Evolutionary conservation across 2,329 filamentous ascomycete species (phyloP).

Genomic region (Xylogone sp.): DNA sequence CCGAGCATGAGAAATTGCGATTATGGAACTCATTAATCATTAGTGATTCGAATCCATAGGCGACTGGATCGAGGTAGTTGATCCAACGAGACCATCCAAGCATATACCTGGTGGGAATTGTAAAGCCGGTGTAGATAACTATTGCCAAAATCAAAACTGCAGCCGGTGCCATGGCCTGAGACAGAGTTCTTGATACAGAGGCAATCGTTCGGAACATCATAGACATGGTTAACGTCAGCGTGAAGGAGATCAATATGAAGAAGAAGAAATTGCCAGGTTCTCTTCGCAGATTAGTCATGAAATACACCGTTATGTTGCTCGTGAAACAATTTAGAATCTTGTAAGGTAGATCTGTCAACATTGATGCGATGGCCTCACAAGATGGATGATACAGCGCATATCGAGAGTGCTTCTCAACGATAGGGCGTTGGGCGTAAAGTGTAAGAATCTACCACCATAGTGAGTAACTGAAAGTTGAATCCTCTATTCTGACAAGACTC

Average conservation of each 20-base stretch:
- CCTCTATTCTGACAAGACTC: constrained; percentile 4
- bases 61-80: constrained; percentile 57
- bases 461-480: not conserved
- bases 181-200: constrained; percentile 66
- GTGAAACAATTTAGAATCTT: constrained; percentile 69
- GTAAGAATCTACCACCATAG: constrained; percentile 52
- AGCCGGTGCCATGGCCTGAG: constrained; percentile 57
- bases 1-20: constrained; percentile 7
- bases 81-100: constrained; percentile 79
- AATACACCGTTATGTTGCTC: constrained; percentile 82
- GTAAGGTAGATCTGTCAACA: constrained; percentile 81
- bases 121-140: constrained; percentile 31
- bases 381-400: constrained; percentile 92
- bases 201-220: constrained; percentile 82
- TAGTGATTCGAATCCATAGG: constrained; percentile 74
- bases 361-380: constrained; percentile 80
- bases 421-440: constrained; percentile 79
- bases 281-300: constrained; percentile 67
- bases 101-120: constrained; percentile 55
- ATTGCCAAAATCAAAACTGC: constrained; percentile 39
- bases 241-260: constrained; percentile 43
- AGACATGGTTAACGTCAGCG: constrained; percentile 53
- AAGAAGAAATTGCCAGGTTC: constrained; percentile 78
- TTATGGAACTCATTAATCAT: constrained; percentile 75
- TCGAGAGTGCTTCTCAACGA: constrained; percentile 82